A percentile compares a stretch with the other conserved stretches of the same genome.
Evolutionary conservation across 768 basidiomycete genomes (phyloP).

Genomic region (Boletus pseudopeckii): DNA sequence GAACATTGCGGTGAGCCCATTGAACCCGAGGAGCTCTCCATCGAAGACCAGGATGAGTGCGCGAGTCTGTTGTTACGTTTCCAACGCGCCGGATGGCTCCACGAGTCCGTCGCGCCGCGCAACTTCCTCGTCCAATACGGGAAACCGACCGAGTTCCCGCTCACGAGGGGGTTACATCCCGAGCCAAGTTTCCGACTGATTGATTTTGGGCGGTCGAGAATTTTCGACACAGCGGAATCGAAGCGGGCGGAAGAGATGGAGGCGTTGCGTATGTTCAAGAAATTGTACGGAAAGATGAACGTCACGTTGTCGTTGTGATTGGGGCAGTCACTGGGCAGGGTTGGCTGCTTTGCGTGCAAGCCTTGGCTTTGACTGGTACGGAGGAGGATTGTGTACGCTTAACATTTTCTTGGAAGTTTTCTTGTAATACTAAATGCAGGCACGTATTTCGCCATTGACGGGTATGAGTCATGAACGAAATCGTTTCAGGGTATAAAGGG

Average conservation of each 20-base stretch:
- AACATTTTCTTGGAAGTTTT: not conserved
- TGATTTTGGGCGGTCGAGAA: constrained; percentile 45
- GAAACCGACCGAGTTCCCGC: constrained; percentile 33
- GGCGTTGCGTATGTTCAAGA: constrained; percentile 2
- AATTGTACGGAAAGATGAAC: not conserved
- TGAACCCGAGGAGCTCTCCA: constrained; percentile 20
- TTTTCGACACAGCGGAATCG: not conserved
- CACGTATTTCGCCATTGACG: not conserved
- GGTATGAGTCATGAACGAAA: not conserved
- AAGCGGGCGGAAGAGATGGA: constrained; percentile 6
- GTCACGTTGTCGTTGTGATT: not conserved
- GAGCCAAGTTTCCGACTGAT: constrained; percentile 45
- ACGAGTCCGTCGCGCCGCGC: constrained; percentile 40
- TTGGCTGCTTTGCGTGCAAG: not conserved
- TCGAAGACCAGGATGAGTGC: constrained; percentile 42
- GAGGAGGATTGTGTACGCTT: not conserved
- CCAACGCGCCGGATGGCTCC: constrained; percentile 37
- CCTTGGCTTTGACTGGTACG: not conserved
- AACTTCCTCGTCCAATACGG: constrained; percentile 46
- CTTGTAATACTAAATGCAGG: not conserved
- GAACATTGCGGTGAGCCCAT: constrained; percentile 46
- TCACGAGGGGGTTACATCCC: not conserved
- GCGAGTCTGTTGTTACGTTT: constrained; percentile 39
- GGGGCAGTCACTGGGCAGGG: not conserved
- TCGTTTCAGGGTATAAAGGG: not conserved